Evolutionary conservation across 1,139 yeast species (phyloP).

Genomic region (Sugiyamaella pinicola): DNA sequence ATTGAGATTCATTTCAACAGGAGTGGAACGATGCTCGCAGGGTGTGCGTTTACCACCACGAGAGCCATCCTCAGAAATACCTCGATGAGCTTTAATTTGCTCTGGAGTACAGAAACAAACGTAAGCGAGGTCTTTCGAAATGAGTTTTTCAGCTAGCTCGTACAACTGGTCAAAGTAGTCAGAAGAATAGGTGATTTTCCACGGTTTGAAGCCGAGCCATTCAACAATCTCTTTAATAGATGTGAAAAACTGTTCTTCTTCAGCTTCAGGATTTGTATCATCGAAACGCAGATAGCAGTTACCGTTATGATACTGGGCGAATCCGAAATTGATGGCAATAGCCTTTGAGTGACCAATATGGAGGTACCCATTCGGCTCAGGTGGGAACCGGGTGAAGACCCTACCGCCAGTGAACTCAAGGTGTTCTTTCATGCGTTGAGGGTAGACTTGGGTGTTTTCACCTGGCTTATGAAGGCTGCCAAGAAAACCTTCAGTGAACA

Average conservation of each 20-base stretch:
- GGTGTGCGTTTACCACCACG: conserved; percentile 90
- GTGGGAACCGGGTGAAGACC: conserved; percentile 95
- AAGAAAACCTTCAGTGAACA: conserved; percentile 94
- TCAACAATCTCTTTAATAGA: conserved; percentile 81
- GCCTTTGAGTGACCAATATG: conserved; percentile 99
- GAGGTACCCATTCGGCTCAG: conserved; percentile 95
- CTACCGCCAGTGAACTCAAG: conserved; percentile 73
- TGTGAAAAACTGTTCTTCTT: conserved; percentile 86
- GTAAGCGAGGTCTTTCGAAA: conserved; percentile 71
- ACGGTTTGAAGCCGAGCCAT: conserved; percentile 94
- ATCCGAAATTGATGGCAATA: conserved; percentile 94
- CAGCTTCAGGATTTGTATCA: conserved; percentile 98
- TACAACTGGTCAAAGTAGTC: conserved; percentile 91
- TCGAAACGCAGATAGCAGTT: conserved; percentile 90
- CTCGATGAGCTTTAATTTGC: conserved; percentile 86
- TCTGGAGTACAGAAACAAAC: conserved; percentile 94
- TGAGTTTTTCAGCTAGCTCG: conserved; percentile 79
- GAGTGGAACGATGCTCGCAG: conserved; percentile 69
- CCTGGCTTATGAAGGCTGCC: conserved; percentile 96
- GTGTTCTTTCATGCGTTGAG: conserved; percentile 81
- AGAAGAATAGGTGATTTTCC: conserved; percentile 92
- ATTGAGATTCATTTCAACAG: conserved; percentile 70
- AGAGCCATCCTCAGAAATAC: conserved; percentile 86
- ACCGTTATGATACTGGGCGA: conserved; percentile 82
- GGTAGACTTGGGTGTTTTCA: conserved; percentile 86